phyloP scores from a whole-genome alignment of 257 asterid species.

The Ballota nigra region DNA sequence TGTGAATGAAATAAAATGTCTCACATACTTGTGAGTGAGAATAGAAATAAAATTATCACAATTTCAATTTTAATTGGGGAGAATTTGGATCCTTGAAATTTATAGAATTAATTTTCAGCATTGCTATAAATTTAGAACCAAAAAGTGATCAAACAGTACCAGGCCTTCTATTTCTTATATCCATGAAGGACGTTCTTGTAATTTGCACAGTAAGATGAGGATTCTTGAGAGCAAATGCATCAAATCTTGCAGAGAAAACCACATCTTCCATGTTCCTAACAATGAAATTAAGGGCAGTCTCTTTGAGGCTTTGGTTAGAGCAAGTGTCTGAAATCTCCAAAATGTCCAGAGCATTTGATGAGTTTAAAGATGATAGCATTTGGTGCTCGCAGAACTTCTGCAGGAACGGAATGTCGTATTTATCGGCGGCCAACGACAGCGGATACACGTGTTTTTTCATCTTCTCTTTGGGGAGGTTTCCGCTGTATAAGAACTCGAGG shows the following conservation, averaged over 20 bases:
- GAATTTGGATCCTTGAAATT: too few relatives aligned
- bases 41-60: too few relatives aligned
- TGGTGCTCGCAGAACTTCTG: constrained; percentile 66
- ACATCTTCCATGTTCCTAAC: constrained; percentile 87
- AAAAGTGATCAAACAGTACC: constrained; percentile 19
- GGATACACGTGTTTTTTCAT: constrained; percentile 68
- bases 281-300: constrained; percentile 66
- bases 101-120: too few relatives aligned
- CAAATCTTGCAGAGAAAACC: constrained; percentile 70
- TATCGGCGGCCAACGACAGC: constrained; percentile 81
- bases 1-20: too few relatives aligned
- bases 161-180: constrained; percentile 49
- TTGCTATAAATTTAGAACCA: too few relatives aligned
- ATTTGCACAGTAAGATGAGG: constrained; percentile 91
- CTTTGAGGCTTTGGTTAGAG: constrained; percentile 58
- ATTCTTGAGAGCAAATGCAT: constrained; percentile 82
- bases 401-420: constrained; percentile 74
- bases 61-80: too few relatives aligned
- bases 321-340: constrained; percentile 81
- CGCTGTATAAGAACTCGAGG: constrained; percentile 72
- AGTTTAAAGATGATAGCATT: constrained; percentile 64
- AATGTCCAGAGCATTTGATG: constrained; percentile 70
- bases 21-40: too few relatives aligned
- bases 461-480: constrained; percentile 57
- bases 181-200: constrained; percentile 85